A percentile compares a stretch with the other conserved stretches of the same genome.
These are phyloP conservation scores for Trichoderma sp. DNA, from an alignment of 2,329 filamentous ascomycete genomes.

Conservation along the genomic window DNA sequence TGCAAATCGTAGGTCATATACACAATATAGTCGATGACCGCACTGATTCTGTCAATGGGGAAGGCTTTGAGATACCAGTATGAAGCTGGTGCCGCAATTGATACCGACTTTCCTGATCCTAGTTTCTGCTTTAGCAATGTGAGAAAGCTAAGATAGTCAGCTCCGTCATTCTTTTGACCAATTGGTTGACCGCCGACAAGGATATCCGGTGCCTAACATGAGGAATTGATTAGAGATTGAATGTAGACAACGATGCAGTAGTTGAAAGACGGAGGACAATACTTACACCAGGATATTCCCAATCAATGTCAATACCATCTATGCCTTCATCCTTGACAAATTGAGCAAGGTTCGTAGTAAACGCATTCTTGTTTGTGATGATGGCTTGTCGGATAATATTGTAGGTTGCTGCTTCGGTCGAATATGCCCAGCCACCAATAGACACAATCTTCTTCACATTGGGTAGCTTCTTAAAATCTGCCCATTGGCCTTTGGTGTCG, in stretches of 20 bases:
- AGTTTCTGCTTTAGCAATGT: constrained; percentile 3
- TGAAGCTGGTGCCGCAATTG: constrained; percentile 38
- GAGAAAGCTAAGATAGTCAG: neutral
- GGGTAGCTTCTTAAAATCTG: neutral
- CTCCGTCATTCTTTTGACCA: neutral
- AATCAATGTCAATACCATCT: neutral
- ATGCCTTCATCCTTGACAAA: neutral
- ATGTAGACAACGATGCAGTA: rapidly evolving
- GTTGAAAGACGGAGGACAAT: neutral
- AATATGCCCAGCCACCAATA: neutral
- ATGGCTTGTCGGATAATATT: neutral
- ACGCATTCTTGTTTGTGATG: neutral
- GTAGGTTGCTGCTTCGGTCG: neutral
- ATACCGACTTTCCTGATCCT: constrained; percentile 33
- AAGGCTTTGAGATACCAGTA: constrained; percentile 38
- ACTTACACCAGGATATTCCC: neutral
- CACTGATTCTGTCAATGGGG: constrained; percentile 33
- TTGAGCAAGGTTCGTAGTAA: neutral
- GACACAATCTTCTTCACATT: neutral
- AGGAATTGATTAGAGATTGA: neutral
- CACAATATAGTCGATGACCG: constrained; percentile 32
- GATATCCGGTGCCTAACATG: neutral
- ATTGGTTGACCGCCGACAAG: neutral
- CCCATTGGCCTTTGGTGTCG: neutral
- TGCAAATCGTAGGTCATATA: constrained; percentile 36